Conservation (phyloP, 1,139 yeast genomes). For the Meyerozyma athensensis region DNA sequence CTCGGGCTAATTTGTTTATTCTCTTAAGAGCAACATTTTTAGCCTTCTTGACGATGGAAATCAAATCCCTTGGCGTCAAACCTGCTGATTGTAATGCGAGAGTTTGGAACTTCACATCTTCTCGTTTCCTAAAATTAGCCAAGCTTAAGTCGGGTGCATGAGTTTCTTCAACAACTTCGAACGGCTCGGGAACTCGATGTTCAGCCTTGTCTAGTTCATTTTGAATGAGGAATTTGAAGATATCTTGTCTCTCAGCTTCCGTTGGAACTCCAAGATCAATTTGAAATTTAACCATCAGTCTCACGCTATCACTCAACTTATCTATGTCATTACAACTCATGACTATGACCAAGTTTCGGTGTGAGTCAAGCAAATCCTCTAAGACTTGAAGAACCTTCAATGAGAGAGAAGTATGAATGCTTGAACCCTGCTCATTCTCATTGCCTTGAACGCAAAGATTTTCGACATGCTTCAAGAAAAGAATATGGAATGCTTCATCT, state of each 20-base stretch:
- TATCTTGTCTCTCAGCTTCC: slow-evolving; percentile 64
- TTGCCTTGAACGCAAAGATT: slow-evolving; percentile 66
- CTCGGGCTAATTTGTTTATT: slow-evolving; percentile 24
- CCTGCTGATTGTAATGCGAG: slow-evolving; percentile 91
- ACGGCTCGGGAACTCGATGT: slow-evolving; percentile 10
- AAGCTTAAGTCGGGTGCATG: slow-evolving; percentile 18
- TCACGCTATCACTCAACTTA: slow-evolving; percentile 57
- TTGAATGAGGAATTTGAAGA: slow-evolving; percentile 50
- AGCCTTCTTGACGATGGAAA: slow-evolving; percentile 65
- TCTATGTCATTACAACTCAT: slow-evolving; percentile 75
- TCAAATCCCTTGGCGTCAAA: slow-evolving; percentile 77
- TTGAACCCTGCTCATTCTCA: slow-evolving; percentile 55
- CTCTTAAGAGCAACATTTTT: slow-evolving; percentile 55
- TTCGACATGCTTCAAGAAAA: slow-evolving; percentile 72
- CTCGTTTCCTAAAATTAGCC: slow-evolving; percentile 25
- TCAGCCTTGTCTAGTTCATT: slow-evolving; percentile 1
- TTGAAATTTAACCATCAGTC: slow-evolving; percentile 74
- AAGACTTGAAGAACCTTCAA: slow-evolving; percentile 58
- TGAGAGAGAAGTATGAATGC: slow-evolving; percentile 49
- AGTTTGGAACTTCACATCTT: slow-evolving; percentile 54
- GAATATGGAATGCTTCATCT: slow-evolving; percentile 29
- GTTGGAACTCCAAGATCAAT: slow-evolving; percentile 71
- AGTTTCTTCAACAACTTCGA: slow-evolving; percentile 16
- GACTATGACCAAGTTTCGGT: slow-evolving; percentile 47
- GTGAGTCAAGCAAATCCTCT: slow-evolving; percentile 43